Evolutionary conservation across 805 yeast species (phyloP).

Genomic region (Ogataea trehaloabstinens): DNA sequence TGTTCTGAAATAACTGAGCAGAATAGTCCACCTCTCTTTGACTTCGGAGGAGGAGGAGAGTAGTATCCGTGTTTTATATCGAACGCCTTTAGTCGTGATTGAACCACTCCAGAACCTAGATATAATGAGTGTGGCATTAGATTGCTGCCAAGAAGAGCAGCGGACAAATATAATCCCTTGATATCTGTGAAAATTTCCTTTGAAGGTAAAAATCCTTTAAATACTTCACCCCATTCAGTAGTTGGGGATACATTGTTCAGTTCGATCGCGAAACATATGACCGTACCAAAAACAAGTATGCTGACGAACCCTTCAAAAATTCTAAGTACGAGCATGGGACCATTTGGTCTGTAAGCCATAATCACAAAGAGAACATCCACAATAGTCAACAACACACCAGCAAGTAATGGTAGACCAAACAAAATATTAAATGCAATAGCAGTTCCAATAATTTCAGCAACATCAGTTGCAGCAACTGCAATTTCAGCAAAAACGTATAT

Average conservation of each 20-base stretch:
- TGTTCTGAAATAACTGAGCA: constrained; percentile 28
- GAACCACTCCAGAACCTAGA: constrained; percentile 86
- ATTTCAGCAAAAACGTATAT: constrained; percentile 80
- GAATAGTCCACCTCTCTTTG: constrained; percentile 28
- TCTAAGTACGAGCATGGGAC: constrained; percentile 74
- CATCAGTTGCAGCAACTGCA: constrained; percentile 92
- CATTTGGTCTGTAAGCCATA: constrained; percentile 83
- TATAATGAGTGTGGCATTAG: constrained; percentile 94
- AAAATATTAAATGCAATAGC: constrained; percentile 89
- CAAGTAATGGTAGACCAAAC: constrained; percentile 71
- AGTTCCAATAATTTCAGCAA: constrained; percentile 97
- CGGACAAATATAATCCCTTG: constrained; percentile 72
- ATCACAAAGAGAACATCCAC: constrained; percentile 83
- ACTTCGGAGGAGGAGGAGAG: constrained; percentile 30
- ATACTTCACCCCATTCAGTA: constrained; percentile 55
- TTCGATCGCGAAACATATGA: constrained; percentile 79
- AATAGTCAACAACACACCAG: constrained; percentile 83
- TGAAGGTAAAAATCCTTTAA: constrained; percentile 65
- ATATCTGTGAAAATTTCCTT: constrained; percentile 45
- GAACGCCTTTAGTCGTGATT: constrained; percentile 76
- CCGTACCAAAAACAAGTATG: constrained; percentile 73
- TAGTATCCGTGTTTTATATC: constrained; percentile 69
- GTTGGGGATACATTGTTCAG: constrained; percentile 62
- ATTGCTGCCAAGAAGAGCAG: constrained; percentile 90
- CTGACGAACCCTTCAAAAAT: constrained; percentile 82